Conservation (phyloP, 495 filamentous ascomycete genomes). For the Daldinia childiae region DNA sequence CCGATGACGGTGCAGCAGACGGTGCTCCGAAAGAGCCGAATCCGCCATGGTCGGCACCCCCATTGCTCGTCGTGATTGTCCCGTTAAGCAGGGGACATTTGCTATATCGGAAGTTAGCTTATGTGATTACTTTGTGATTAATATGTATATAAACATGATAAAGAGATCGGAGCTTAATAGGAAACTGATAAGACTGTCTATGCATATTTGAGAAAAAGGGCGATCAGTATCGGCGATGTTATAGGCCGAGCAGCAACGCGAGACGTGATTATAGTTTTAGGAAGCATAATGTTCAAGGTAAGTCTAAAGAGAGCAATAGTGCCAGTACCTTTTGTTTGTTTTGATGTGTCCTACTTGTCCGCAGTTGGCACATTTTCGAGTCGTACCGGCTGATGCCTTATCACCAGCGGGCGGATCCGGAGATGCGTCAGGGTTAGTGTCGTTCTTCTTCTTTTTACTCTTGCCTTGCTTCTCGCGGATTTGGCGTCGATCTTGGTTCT, state of each 20-base stretch:
- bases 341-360: conserved; percentile 97
- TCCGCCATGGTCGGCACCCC: conserved; percentile 56
- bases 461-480: conserved; percentile 89
- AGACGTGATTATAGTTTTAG: background rate
- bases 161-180: background rate
- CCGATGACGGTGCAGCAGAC: conserved; percentile 18
- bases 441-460: conserved; percentile 59
- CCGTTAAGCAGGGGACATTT: conserved; percentile 93
- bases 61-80: conserved; percentile 76
- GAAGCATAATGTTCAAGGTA: conserved; percentile 4
- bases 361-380: conserved; percentile 96
- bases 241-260: background rate
- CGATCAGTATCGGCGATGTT: conserved; percentile 8
- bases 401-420: conserved; percentile 60
- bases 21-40: conserved; percentile 63
- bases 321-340: conserved; percentile 92
- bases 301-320: conserved; percentile 26
- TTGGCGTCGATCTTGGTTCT: conserved; percentile 89
- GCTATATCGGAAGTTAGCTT: conserved; percentile 57
- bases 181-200: background rate
- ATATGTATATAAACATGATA: conserved; percentile 9
- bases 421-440: conserved; percentile 56
- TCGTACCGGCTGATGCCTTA: conserved; percentile 68
- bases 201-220: background rate
- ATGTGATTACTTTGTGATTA: conserved; percentile 6